phyloP scores from a whole-genome alignment of 1,139 yeast genomes.

The Zygotorulaspora mrakii region DNA sequence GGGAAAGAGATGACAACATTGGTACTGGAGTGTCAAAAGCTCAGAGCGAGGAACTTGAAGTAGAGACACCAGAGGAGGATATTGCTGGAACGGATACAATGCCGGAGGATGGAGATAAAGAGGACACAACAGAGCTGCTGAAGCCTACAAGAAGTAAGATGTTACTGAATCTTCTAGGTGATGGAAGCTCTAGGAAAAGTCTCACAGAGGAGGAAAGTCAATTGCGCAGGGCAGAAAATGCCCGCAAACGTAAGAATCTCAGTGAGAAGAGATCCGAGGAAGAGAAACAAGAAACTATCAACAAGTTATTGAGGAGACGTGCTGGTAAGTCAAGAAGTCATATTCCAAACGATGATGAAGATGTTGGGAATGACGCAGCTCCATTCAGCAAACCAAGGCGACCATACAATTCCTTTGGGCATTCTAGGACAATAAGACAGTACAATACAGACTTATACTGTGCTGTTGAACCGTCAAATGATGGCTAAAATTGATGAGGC shows the following conservation, averaged over 20 bases:
- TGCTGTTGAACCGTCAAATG: constrained; percentile 18
- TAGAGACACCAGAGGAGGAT: constrained; percentile 12
- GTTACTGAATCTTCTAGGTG: constrained; percentile 29
- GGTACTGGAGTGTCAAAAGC: not conserved
- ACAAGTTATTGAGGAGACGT: constrained; percentile 76
- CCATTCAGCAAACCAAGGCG: constrained; percentile 37
- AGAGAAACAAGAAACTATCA: constrained; percentile 87
- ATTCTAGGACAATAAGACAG: constrained; percentile 27
- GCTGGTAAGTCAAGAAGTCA: constrained; percentile 58
- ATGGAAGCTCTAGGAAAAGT: constrained; percentile 24
- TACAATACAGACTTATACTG: constrained; percentile 18
- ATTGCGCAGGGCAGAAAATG: constrained; percentile 77
- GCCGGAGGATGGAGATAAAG: constrained; percentile 12
- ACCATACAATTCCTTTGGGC: constrained; percentile 27
- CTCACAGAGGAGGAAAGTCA: constrained; percentile 84
- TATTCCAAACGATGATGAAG: constrained; percentile 43
- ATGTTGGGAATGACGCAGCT: constrained; percentile 35
- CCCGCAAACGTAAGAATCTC: constrained; percentile 82
- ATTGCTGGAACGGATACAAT: not conserved
- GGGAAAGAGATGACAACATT: constrained; percentile 19
- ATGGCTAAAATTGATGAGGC: too few relatives aligned
- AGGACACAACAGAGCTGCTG: constrained; percentile 11
- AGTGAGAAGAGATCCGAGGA: constrained; percentile 82
- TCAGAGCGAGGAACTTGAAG: constrained; percentile 21
- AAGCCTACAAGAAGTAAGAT: constrained; percentile 26